Conservation (phyloP, 164 flowering plant species). For the Macadamia tetraphylla region DNA sequence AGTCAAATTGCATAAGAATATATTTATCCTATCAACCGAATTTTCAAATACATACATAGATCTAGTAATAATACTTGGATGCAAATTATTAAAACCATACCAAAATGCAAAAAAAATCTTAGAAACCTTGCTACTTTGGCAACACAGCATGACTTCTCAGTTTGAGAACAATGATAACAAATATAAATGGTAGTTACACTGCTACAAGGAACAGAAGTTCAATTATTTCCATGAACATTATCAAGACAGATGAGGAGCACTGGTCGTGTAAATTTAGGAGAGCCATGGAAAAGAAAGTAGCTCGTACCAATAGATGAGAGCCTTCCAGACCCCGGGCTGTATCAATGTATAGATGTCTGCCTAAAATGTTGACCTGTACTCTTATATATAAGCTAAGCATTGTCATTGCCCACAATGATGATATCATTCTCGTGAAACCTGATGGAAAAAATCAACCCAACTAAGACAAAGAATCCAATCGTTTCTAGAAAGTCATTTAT, state of each 20-base stretch:
- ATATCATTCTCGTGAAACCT: constrained; percentile 81
- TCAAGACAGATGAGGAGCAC: neutral
- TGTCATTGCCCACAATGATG: constrained; percentile 77
- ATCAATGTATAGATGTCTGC: constrained; percentile 87
- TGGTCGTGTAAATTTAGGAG: neutral
- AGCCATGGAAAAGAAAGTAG: constrained; percentile 4
- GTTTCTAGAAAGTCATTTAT: neutral
- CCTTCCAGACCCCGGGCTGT: constrained; percentile 67
- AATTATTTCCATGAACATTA: neutral
- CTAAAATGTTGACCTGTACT: constrained; percentile 88
- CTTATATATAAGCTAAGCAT: constrained; percentile 68
- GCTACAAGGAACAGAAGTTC: neutral
- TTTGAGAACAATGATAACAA: too few relatives aligned
- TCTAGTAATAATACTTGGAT: neutral
- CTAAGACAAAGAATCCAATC: neutral
- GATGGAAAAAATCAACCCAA: constrained; percentile 11
- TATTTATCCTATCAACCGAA: neutral
- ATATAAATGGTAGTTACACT: neutral
- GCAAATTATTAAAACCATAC: neutral
- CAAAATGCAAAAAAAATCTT: neutral
- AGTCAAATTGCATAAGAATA: too few relatives aligned
- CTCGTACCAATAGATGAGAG: constrained; percentile 49
- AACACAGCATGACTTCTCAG: neutral
- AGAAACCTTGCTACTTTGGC: neutral
- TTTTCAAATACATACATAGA: neutral